These are phyloP conservation scores for Talaromyces albobiverticillius DNA, from an alignment of 2,329 filamentous ascomycete species.

Conservation along the genomic window DNA sequence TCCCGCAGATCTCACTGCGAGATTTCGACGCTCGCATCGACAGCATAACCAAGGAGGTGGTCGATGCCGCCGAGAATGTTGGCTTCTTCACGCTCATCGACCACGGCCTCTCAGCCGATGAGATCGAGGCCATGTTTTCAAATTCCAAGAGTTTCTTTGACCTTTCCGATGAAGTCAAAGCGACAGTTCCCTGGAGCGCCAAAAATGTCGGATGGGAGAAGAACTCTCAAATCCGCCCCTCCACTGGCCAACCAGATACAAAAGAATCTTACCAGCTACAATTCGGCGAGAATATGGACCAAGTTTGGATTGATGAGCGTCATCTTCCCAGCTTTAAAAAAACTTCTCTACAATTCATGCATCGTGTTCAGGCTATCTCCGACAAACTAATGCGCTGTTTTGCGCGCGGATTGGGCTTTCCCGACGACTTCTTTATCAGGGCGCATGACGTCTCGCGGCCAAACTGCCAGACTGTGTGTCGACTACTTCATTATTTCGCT, in stretches of 20 bases:
- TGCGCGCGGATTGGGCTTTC: conserved; percentile 56
- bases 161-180: conserved; percentile 52
- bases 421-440: conserved; percentile 55
- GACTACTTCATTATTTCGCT: conserved; percentile 58
- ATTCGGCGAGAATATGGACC: conserved; percentile 55
- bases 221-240: conserved; percentile 57
- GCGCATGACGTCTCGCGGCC: conserved; percentile 51
- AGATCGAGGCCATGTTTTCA: conserved; percentile 53
- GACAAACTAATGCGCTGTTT: conserved; percentile 60
- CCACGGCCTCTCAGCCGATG: conserved; percentile 51
- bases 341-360: conserved; percentile 53
- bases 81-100: conserved; percentile 60
- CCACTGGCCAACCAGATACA: conserved; percentile 56
- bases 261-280: conserved; percentile 65
- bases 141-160: conserved; percentile 54
- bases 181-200: conserved; percentile 52
- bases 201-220: conserved; percentile 63
- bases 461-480: conserved; percentile 55
- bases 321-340: conserved; percentile 50
- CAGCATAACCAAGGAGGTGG: conserved; percentile 52
- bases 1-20: conserved; percentile 54
- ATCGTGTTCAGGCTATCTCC: conserved; percentile 50
- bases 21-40: conserved; percentile 54
- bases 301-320: conserved; percentile 51
- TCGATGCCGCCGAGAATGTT: conserved; percentile 55